phyloP scores from a whole-genome alignment of 2,329 filamentous ascomycete species.

The Nannizziopsis arthrosporioides region DNA sequence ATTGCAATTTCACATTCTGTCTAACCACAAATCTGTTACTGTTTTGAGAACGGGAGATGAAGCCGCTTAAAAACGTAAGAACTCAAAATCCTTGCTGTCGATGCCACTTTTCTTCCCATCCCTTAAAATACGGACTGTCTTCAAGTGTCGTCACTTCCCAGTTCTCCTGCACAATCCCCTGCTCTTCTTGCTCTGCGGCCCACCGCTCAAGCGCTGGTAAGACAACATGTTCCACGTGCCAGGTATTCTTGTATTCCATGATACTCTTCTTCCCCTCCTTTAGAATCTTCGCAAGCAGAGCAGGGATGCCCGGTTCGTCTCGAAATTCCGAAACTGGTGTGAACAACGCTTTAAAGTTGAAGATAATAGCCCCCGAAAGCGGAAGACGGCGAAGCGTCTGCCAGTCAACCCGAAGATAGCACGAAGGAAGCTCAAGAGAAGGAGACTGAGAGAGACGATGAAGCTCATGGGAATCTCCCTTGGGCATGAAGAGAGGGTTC shows the following conservation, averaged over 20 bases:
- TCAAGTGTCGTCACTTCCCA: conserved; percentile 61
- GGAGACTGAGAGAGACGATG: conserved; percentile 49
- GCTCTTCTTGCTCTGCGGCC: conserved; percentile 53
- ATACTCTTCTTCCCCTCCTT: conserved; percentile 57
- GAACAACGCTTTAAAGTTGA: conserved; percentile 83
- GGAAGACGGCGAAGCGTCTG: conserved; percentile 72
- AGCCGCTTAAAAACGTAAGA: neutral
- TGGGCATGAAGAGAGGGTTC: conserved; percentile 61
- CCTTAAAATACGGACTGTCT: conserved; percentile 63
- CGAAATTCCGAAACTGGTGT: conserved; percentile 59
- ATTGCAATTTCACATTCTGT: too few species aligned
- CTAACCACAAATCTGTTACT: too few species aligned
- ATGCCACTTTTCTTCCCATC: conserved; percentile 67
- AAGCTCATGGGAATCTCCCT: conserved; percentile 52
- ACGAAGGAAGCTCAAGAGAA: conserved; percentile 45
- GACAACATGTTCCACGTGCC: conserved; percentile 64
- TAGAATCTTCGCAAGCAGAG: conserved; percentile 56
- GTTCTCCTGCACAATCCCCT: conserved; percentile 46
- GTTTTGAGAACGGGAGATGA: neutral
- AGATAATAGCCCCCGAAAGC: conserved; percentile 61
- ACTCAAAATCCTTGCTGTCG: conserved; percentile 48
- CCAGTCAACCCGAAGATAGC: conserved; percentile 71
- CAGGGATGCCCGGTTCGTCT: conserved; percentile 64
- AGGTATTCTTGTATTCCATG: conserved; percentile 72
- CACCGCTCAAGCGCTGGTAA: conserved; percentile 54